Conservation (phyloP, 2,329 filamentous ascomycete genomes). For the Monosporascus sp. region DNA sequence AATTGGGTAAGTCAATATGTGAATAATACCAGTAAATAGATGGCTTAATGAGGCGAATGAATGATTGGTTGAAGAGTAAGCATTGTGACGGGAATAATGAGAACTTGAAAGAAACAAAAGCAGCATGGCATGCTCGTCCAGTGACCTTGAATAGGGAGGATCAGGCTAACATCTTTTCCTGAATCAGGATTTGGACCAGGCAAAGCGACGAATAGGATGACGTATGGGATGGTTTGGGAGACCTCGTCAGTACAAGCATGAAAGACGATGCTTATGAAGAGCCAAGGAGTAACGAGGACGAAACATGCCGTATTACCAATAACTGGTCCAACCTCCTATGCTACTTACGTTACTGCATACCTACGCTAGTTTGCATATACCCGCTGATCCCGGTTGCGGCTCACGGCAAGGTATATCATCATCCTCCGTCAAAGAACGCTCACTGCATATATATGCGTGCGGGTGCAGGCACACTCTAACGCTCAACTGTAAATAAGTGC, state of each 20-base stretch:
- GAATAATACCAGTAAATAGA: not conserved
- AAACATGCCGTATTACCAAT: too few relatives aligned
- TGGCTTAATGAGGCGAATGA: not conserved
- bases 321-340: too few relatives aligned
- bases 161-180: not conserved
- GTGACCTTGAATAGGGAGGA: too few relatives aligned
- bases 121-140: too few relatives aligned
- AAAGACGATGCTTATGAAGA: not conserved
- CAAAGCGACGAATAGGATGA: not conserved
- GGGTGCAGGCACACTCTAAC: not conserved
- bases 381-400: not conserved
- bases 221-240: not conserved
- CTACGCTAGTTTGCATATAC: not conserved
- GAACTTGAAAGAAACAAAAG: too few relatives aligned
- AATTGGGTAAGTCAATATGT: not conserved
- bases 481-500: not conserved
- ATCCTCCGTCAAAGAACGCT: not conserved
- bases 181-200: not conserved
- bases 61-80: not conserved
- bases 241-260: not conserved
- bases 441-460: not conserved
- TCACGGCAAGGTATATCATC: not conserved
- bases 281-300: not conserved
- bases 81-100: too few relatives aligned
- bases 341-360: not conserved